A percentile compares a stretch with the other conserved stretches of the same genome.
phyloP scores from a whole-genome alignment of 768 basidiomycete species.

The Mycena sanguinolenta region DNA sequence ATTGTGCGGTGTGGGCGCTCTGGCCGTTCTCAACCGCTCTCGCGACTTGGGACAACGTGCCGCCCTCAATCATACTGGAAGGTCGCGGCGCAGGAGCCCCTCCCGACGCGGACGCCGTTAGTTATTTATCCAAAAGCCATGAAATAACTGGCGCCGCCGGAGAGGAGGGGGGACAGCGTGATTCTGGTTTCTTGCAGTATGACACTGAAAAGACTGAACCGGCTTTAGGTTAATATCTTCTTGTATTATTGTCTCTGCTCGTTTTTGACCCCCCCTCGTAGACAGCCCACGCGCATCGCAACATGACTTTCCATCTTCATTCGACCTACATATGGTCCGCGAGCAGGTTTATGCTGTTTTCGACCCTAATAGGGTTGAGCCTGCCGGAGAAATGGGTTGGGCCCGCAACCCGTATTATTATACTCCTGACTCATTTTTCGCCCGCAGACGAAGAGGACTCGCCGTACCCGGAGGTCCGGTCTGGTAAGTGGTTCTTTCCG shows the following conservation, averaged over 20 bases:
- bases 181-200: conserved; percentile 12
- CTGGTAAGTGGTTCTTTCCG: conserved; percentile 46
- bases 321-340: conserved; percentile 22
- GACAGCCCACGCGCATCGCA: conserved; percentile 36
- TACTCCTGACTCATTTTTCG: not conserved
- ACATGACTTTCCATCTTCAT: conserved; percentile 12
- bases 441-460: conserved; percentile 71
- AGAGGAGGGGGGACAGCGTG: conserved; percentile 22
- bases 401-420: not conserved
- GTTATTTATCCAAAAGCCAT: conserved; percentile 16
- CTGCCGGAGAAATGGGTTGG: conserved; percentile 42
- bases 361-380: conserved; percentile 52
- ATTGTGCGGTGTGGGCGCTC: not conserved
- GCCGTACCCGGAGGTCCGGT: conserved; percentile 87
- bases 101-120: conserved; percentile 30
- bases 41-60: not conserved
- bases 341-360: conserved; percentile 46
- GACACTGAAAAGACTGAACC: conserved; percentile 21
- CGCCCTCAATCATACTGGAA: conserved; percentile 22
- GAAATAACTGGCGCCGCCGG: conserved; percentile 30
- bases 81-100: conserved; percentile 14
- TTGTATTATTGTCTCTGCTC: not conserved
- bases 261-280: not conserved
- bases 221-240: conserved; percentile 1
- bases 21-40: not conserved